Evolutionary conservation across 495 filamentous ascomycete species (phyloP).

Genomic region (Aspergillus wentii): DNA sequence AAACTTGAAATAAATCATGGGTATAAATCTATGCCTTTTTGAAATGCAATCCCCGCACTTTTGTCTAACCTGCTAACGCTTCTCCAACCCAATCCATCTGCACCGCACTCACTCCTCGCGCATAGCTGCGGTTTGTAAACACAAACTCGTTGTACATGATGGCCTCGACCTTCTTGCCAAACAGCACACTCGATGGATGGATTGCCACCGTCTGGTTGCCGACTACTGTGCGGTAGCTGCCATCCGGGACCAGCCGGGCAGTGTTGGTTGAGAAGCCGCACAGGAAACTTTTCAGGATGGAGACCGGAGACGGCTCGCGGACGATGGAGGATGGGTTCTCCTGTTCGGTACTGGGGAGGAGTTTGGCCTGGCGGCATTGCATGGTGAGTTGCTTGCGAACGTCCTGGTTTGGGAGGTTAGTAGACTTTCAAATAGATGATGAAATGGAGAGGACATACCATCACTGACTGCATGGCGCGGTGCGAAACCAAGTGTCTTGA

Average conservation of each 20-base stretch:
- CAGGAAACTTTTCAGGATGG: slow-evolving; percentile 75
- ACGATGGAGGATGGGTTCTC: slow-evolving; percentile 9
- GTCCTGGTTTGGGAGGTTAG: slow-evolving; percentile 44
- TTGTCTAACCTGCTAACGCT: slow-evolving; percentile 49
- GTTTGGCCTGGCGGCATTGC: slow-evolving; percentile 49
- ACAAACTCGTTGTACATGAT: slow-evolving; percentile 97
- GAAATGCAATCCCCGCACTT: too few relatives aligned
- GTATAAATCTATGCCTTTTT: too few relatives aligned
- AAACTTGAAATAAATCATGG: too few relatives aligned
- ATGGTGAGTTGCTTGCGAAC: slow-evolving; percentile 82
- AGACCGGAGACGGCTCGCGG: slow-evolving; percentile 31
- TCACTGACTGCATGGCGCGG: slow-evolving; percentile 75
- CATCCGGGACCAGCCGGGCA: slow-evolving; percentile 76
- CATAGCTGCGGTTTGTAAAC: slow-evolving; percentile 88
- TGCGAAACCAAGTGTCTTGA: slow-evolving; percentile 70
- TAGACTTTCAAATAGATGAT: background rate
- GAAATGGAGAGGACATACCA: slow-evolving; percentile 46
- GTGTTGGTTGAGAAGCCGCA: slow-evolving; percentile 78
- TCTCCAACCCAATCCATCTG: slow-evolving; percentile 85
- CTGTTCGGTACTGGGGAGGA: slow-evolving; percentile 24
- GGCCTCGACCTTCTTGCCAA: slow-evolving; percentile 83
- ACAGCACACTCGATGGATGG: slow-evolving; percentile 82
- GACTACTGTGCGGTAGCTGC: slow-evolving; percentile 76
- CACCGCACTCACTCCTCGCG: slow-evolving; percentile 79
- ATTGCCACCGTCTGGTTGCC: slow-evolving; percentile 85